phyloP scores from a whole-genome alignment of 2,329 filamentous ascomycete genomes.

The Calonectria multiphialidica region DNA sequence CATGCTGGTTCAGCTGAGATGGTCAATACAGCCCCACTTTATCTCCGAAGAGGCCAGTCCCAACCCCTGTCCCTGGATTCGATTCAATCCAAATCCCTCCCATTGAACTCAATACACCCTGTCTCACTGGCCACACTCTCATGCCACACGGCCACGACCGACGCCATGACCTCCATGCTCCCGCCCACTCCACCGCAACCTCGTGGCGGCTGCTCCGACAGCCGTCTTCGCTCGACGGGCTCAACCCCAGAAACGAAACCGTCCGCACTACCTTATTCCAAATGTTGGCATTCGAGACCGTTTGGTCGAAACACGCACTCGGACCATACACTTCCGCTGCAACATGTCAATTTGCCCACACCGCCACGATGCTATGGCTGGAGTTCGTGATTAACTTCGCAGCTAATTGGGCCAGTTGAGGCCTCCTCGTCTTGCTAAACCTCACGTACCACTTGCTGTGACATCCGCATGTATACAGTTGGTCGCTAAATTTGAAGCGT shows the following conservation, averaged over 20 bases:
- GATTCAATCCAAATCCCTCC: slow-evolving; percentile 6
- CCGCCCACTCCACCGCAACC: neutral
- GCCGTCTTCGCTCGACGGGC: neutral
- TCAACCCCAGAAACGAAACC: neutral
- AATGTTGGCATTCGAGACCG: neutral
- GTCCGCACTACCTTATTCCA: neutral
- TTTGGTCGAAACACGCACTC: neutral
- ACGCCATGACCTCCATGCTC: neutral
- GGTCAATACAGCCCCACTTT: slow-evolving; percentile 26
- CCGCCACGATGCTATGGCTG: slow-evolving; percentile 3
- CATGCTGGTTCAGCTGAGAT: slow-evolving; percentile 46
- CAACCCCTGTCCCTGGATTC: slow-evolving; percentile 27
- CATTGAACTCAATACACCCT: neutral
- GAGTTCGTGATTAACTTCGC: neutral
- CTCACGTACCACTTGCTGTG: neutral
- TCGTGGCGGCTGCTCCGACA: slow-evolving; percentile 10
- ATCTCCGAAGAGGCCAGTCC: slow-evolving; percentile 25
- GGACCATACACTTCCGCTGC: neutral
- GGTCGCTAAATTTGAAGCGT: neutral
- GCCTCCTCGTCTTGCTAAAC: neutral
- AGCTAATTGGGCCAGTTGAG: neutral
- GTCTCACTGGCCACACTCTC: slow-evolving; percentile 7
- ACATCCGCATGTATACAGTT: neutral
- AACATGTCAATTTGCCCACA: neutral
- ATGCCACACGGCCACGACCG: slow-evolving; percentile 6